phyloP scores from a whole-genome alignment of 2,329 filamentous ascomycete species.

The Fusarium protoensiforme region DNA sequence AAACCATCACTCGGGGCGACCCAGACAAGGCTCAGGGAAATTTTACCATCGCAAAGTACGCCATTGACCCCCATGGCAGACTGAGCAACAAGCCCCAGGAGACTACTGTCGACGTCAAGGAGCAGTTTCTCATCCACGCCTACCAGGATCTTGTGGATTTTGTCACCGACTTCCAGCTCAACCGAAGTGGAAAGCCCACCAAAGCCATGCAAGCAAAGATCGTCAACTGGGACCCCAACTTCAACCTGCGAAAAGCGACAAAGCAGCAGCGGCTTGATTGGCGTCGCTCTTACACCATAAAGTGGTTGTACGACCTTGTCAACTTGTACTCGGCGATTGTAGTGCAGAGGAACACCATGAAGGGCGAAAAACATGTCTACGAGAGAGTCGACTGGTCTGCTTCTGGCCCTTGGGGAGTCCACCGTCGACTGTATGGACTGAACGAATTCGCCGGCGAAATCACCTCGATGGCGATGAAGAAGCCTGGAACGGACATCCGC shows the following conservation, averaged over 20 bases:
- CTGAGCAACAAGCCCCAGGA: neutral
- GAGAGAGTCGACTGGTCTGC: conserved; percentile 56
- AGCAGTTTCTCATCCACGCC: conserved; percentile 55
- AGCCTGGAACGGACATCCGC: conserved; percentile 50
- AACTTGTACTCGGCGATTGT: conserved; percentile 56
- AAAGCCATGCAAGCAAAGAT: conserved; percentile 54
- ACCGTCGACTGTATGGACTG: conserved; percentile 55
- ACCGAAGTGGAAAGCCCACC: conserved; percentile 57
- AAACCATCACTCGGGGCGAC: conserved; percentile 53
- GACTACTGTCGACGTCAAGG: conserved; percentile 51
- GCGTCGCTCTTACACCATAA: conserved; percentile 61
- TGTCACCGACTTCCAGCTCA: conserved; percentile 57
- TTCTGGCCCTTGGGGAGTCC: conserved; percentile 44
- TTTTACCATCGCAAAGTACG: neutral
- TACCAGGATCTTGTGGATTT: conserved; percentile 59
- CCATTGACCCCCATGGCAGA: neutral
- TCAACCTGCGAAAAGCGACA: conserved; percentile 52
- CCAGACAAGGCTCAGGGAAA: conserved; percentile 40
- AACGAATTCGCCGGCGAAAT: conserved; percentile 58
- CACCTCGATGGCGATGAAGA: conserved; percentile 58
- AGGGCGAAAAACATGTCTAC: conserved; percentile 46
- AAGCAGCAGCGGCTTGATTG: conserved; percentile 54
- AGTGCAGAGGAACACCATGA: conserved; percentile 50
- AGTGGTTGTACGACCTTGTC: conserved; percentile 64
- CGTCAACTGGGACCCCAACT: conserved; percentile 53